phyloP scores from a whole-genome alignment of 2,329 filamentous ascomycete species.

The Pestalotiopsis sp. region DNA sequence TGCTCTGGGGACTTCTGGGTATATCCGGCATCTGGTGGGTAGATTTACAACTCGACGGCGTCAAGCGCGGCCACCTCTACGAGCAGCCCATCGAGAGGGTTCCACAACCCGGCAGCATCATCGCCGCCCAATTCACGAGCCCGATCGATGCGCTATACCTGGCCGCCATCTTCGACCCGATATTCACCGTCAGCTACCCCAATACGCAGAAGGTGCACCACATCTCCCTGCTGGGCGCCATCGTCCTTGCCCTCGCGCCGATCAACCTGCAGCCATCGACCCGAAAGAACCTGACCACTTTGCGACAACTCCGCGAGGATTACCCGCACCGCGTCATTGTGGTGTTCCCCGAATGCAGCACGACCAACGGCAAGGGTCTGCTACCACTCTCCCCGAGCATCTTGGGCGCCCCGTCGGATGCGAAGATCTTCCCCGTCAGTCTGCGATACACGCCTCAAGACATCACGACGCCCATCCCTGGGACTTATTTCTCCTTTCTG shows the following conservation, averaged over 20 bases:
- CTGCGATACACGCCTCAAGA: constrained; percentile 87
- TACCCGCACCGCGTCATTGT: constrained; percentile 79
- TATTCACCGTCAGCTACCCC: constrained; percentile 89
- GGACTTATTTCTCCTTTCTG: constrained; percentile 71
- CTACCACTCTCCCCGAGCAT: constrained; percentile 81
- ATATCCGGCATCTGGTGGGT: constrained; percentile 98
- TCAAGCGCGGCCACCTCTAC: constrained; percentile 85
- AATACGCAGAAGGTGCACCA: constrained; percentile 72
- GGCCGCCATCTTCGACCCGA: constrained; percentile 91
- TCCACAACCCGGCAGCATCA: constrained; percentile 78
- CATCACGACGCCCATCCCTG: constrained; percentile 87
- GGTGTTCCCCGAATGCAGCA: constrained; percentile 92
- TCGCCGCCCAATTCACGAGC: constrained; percentile 89
- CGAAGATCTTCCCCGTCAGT: constrained; percentile 87
- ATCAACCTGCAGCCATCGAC: constrained; percentile 47
- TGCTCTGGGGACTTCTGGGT: constrained; percentile 84
- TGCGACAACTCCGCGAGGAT: constrained; percentile 64
- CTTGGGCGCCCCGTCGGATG: constrained; percentile 65
- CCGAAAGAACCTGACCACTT: constrained; percentile 57
- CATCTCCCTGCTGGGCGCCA: constrained; percentile 76
- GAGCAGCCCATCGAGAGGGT: constrained; percentile 74
- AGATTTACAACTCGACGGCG: constrained; percentile 96
- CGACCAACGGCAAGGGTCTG: constrained; percentile 90
- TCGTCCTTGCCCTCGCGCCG: constrained; percentile 70
- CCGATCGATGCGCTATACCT: constrained; percentile 94